Percentiles rank a stretch among this genome's conserved stretches.
Evolutionary conservation across 2,329 filamentous ascomycete species (phyloP).

Genomic region (Rachicladosporium sp.): DNA sequence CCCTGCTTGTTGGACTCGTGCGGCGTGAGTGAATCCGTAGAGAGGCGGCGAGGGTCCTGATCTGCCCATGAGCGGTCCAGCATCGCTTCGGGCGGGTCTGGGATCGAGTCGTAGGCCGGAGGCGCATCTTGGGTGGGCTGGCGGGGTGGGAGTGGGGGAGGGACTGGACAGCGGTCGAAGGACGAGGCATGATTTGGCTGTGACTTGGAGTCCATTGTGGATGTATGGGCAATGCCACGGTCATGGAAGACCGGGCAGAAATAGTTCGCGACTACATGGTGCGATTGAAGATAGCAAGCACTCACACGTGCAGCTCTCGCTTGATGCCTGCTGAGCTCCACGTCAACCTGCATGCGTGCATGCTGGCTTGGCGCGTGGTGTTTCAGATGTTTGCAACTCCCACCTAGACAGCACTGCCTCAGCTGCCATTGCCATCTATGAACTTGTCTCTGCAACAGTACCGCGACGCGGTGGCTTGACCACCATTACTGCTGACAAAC

Average conservation of each 20-base stretch:
- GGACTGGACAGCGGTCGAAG: slow-evolving; percentile 1
- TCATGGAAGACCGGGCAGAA: background rate
- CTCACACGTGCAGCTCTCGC: no score
- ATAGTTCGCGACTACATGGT: background rate
- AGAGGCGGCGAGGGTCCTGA: slow-evolving; percentile 33
- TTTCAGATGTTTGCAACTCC: no score
- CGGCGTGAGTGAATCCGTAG: slow-evolving; percentile 34
- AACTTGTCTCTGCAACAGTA: no score
- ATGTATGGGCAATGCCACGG: background rate
- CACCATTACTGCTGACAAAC: no score
- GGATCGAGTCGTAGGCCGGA: slow-evolving; percentile 5
- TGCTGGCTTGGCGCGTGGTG: no score
- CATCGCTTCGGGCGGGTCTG: background rate
- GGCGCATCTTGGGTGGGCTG: slow-evolving; percentile 4
- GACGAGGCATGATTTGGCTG: background rate
- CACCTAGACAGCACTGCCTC: no score
- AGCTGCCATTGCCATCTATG: no score
- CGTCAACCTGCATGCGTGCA: no score
- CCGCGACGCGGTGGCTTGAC: no score
- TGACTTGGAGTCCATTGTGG: slow-evolving; percentile 4
- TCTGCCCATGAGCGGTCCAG: slow-evolving; percentile 3
- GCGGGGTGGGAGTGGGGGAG: slow-evolving; percentile 5
- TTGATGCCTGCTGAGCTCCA: no score
- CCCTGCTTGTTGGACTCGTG: slow-evolving; percentile 19
- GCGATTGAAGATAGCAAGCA: background rate